These are phyloP conservation scores for Trichoderma hamatum DNA, from an alignment of 2,329 filamentous ascomycete genomes.

Conservation along the genomic window DNA sequence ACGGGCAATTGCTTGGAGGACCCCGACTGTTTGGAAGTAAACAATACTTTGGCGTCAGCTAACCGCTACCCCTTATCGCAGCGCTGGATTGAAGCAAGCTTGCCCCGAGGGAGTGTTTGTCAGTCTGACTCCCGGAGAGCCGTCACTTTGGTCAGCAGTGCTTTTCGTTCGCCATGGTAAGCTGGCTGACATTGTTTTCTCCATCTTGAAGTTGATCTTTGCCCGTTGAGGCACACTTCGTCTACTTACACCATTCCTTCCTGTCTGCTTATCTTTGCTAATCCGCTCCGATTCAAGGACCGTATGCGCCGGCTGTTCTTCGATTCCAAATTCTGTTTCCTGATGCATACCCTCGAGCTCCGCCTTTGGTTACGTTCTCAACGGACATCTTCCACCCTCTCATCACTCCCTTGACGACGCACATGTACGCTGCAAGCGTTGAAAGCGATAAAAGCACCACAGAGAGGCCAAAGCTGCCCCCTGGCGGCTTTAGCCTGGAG, in stretches of 20 bases:
- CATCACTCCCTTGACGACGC: conserved; percentile 89
- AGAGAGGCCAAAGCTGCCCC: conserved; percentile 80
- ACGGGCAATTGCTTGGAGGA: neutral
- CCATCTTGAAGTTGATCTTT: neutral
- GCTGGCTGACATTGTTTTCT: neutral
- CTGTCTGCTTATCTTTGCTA: neutral
- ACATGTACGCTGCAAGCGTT: conserved; percentile 83
- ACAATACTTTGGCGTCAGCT: conserved; percentile 24
- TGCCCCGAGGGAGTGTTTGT: conserved; percentile 88
- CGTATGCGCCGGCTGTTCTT: conserved; percentile 83
- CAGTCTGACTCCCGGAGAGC: conserved; percentile 78
- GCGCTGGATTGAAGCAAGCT: conserved; percentile 77
- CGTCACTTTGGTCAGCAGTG: conserved; percentile 84
- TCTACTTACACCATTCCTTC: neutral
- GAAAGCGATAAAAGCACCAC: conserved; percentile 77
- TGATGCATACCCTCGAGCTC: conserved; percentile 73
- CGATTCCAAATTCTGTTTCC: conserved; percentile 91
- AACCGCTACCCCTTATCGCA: conserved; percentile 43
- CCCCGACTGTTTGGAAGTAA: neutral
- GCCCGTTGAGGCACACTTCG: neutral
- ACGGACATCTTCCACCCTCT: conserved; percentile 96
- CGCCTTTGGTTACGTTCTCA: conserved; percentile 83
- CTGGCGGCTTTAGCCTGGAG: conserved; percentile 85
- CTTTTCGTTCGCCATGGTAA: conserved; percentile 87
- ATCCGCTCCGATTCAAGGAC: conserved; percentile 59